Evolutionary conservation across 2,329 filamentous ascomycete genomes (phyloP), one percentile per base, ranked within the genome.

Genomic region (Fusarium continuum): DNA sequence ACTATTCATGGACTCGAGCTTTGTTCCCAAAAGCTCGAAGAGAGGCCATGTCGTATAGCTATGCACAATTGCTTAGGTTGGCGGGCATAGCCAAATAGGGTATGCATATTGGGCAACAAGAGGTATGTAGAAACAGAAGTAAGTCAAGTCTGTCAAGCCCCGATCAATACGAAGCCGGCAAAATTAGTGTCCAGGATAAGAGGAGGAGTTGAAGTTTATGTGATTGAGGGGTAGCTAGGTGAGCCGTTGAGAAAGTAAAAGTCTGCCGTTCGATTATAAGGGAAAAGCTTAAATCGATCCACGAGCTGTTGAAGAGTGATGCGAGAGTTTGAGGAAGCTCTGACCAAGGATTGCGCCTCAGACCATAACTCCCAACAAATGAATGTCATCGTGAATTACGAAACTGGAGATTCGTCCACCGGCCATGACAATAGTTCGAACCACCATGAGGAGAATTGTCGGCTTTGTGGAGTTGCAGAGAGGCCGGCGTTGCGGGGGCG

Each of bases 401-500:
- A 51, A 35, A 17, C 8, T 11, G 32, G 19, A 38, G 40, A 35
- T 35, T 39, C 17, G 19, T 35, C 34, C 28, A 32, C 25, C 20
- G 20, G 20, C 32, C 39, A 55, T 26, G n/a, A 55, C 19, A 40
- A 39, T 29, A 19, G 45, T 17, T 32, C n/a, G n/a, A 11, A 13
- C 13, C 20, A 29, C 34, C 26, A 19, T 23, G 40, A 65, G 39
- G 46, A 53, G 28, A 62, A 48, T 28, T 54, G 23, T 65, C 44
- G 52, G 40, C 56, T 41, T 54, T 38, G 62, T 65, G 61, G 62
- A 65, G 62, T 59, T 51, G 10, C 7, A 38, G 35, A 29, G 16
- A 44, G 32, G 38, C 51, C 39, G 57, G 52, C 36, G 62, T 65
- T 65, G 62, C 62, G 62, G 62, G 62, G 62, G 62, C 62, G 62